Base-by-base conservation (phyloP, 177 flowering plant species). In the Vitis hybrid region DNA sequence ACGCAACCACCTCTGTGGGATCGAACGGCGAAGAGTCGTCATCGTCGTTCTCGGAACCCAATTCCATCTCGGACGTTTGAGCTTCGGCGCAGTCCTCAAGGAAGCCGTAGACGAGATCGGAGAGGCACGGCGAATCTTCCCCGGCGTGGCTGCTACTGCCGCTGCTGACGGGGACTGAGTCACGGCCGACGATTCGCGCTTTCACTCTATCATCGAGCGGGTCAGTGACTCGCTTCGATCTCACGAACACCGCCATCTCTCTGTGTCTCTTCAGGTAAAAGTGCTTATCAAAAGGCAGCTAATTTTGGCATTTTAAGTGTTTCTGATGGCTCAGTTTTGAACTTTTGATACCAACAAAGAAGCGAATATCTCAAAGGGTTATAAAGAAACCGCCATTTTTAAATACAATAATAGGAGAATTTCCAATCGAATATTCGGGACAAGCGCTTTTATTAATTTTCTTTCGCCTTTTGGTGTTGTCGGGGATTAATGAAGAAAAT, bases 81-180 rank as follows among this genome's bases (percentile, higher is more conserved):
- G 51, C 60, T 1, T 49, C 76, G 16, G 50, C 65, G 32, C 66
- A 50, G 12, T 76, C 75, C 3, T 86, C 86, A 3, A 91, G 78
- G 75, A 91, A 91, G 9, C 82, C 81, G 50, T 80, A 79, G 30
- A 88, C 86, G 54, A 91, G 91, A 46, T 86, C 80, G 52, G 87
- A 87, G 48, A 91, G 83, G 68, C 81, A 78, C 11, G 82, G 84
- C 0, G 84, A 80, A 6, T 67, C 80, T 52, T 72, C 76, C 51
- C 80, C 82, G 46, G 54, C 70, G 68, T 67, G 69, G 16, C 79
- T 82, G 62, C 60, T 94, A 78, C 96, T 90, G 10, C 94, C 94
- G 80, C 94, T 86, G 79, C 89, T 88, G 64, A 60, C 80, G 67
- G 51, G 55, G 77, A 18, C 51, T 59, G 21, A 19, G 46, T 54